Conservation (phyloP, 1,284 basidiomycete species). For the Ganoderma multipileum region DNA sequence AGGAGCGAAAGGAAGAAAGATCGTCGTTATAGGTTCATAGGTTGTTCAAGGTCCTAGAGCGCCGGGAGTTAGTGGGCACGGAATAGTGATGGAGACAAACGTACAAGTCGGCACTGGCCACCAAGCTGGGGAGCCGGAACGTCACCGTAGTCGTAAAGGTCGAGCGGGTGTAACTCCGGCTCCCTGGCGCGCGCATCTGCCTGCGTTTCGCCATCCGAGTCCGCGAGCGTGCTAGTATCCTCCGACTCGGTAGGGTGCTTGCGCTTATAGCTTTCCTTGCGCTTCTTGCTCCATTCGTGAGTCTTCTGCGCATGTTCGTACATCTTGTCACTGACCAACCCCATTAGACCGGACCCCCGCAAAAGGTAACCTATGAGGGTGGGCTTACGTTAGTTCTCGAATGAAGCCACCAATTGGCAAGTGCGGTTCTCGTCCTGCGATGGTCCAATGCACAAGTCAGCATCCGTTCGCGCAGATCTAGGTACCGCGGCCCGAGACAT, state of each 20-base stretch:
- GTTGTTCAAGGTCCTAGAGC: slow-evolving; percentile 10
- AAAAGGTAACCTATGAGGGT: background rate
- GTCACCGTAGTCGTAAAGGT: slow-evolving; percentile 2
- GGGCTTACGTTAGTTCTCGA: slow-evolving; percentile 19
- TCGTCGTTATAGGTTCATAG: slow-evolving; percentile 5
- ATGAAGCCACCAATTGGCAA: slow-evolving; percentile 21
- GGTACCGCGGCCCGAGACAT: background rate
- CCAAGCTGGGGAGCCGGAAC: slow-evolving; percentile 10
- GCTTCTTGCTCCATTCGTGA: slow-evolving; percentile 20
- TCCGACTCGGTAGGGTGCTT: slow-evolving; percentile 4
- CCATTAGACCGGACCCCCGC: background rate
- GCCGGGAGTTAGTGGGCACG: background rate
- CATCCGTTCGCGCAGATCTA: too few species aligned
- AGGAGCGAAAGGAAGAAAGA: background rate
- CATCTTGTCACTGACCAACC: slow-evolving; percentile 19
- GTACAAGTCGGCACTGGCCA: slow-evolving; percentile 12
- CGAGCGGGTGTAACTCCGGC: background rate
- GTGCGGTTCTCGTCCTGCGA: slow-evolving; percentile 22
- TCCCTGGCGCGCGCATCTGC: background rate
- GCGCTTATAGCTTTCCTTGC: slow-evolving; percentile 19
- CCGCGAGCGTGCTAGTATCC: background rate
- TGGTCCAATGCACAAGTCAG: background rate
- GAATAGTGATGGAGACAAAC: background rate
- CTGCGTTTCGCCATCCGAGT: background rate
- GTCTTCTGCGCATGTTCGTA: slow-evolving; percentile 22